A percentile compares a stretch with the other conserved stretches of the same genome.
Evolutionary conservation across 148 eudicot species (phyloP).

Genomic region (Rhododendron henanense): DNA sequence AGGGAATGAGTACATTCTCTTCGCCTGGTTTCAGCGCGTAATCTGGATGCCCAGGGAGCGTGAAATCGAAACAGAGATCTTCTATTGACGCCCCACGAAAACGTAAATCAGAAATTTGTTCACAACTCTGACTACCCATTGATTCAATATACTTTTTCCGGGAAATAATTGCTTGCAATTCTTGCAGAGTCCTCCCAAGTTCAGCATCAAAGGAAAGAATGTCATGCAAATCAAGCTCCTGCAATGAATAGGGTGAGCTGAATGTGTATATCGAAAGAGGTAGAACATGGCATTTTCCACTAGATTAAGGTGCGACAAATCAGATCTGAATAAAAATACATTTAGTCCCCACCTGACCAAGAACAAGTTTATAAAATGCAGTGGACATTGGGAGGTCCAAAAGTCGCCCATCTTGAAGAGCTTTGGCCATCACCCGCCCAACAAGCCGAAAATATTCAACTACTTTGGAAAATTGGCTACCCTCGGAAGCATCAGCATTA

Average conservation of each 20-base stretch:
- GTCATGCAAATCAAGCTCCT: constrained; percentile 99
- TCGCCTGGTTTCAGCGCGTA: constrained; percentile 63
- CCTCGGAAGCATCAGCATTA: constrained; percentile 54
- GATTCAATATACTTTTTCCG: constrained; percentile 80
- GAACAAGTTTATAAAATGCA: constrained; percentile 82
- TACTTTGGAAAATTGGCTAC: constrained; percentile 59
- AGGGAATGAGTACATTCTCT: constrained; percentile 48
- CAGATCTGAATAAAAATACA: background rate
- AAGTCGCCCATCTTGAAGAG: constrained; percentile 98
- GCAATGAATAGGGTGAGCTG: constrained; percentile 14
- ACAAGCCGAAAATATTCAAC: constrained; percentile 75
- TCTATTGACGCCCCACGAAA: constrained; percentile 74
- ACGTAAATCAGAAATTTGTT: constrained; percentile 48
- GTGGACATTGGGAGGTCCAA: constrained; percentile 81
- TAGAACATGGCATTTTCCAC: background rate
- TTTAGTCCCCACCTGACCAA: constrained; percentile 62
- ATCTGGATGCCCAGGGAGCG: constrained; percentile 92
- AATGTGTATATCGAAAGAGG: background rate
- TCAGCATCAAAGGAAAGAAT: constrained; percentile 80
- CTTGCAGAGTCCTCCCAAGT: constrained; percentile 83
- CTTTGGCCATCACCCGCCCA: constrained; percentile 97
- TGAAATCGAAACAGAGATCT: constrained; percentile 93
- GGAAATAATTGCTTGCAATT: constrained; percentile 74
- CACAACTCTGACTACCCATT: constrained; percentile 48
- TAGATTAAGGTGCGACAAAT: background rate